phyloP scores from a whole-genome alignment of 2,329 filamentous ascomycete species.

The Bipolaris oryzae region DNA sequence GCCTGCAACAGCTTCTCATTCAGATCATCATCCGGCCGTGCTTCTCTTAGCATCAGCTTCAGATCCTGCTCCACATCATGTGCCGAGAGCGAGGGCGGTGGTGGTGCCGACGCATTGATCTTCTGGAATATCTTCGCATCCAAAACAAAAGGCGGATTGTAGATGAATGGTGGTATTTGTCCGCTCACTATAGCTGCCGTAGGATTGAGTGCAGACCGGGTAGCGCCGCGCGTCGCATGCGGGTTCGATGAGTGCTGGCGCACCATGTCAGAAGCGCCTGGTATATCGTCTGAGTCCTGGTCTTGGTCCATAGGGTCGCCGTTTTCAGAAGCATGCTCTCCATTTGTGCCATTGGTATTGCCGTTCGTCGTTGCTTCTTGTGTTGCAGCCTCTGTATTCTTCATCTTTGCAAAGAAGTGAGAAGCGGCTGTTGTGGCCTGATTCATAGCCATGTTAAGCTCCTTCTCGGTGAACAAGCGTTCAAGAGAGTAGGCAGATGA shows the following conservation, averaged over 20 bases:
- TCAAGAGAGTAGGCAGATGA: constrained; percentile 66
- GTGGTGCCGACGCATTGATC: constrained; percentile 55
- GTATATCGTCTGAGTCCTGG: constrained; percentile 47
- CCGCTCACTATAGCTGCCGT: constrained; percentile 52
- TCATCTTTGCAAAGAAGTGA: constrained; percentile 63
- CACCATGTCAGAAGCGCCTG: constrained; percentile 63
- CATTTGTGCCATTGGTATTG: constrained; percentile 41
- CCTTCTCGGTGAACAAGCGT: constrained; percentile 70
- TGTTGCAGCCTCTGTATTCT: constrained; percentile 39
- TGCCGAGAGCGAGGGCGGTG: constrained; percentile 51
- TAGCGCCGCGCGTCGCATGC: constrained; percentile 59
- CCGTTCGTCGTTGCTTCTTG: constrained; percentile 42
- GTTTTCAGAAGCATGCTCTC: constrained; percentile 44
- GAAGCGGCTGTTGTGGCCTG: constrained; percentile 65
- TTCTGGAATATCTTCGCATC: constrained; percentile 55
- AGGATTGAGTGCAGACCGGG: constrained; percentile 62
- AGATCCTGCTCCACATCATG: constrained; percentile 58
- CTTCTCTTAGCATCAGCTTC: constrained; percentile 53
- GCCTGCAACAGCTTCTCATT: constrained; percentile 48
- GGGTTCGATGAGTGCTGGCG: constrained; percentile 64
- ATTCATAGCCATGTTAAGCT: constrained; percentile 66
- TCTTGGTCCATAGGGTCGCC: constrained; percentile 49
- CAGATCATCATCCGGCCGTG: constrained; percentile 46
- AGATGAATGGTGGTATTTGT: constrained; percentile 50
- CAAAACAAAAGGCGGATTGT: constrained; percentile 52